These are phyloP conservation scores for Mycena polygramma DNA, from an alignment of 768 basidiomycete species.

Conservation along the genomic window DNA sequence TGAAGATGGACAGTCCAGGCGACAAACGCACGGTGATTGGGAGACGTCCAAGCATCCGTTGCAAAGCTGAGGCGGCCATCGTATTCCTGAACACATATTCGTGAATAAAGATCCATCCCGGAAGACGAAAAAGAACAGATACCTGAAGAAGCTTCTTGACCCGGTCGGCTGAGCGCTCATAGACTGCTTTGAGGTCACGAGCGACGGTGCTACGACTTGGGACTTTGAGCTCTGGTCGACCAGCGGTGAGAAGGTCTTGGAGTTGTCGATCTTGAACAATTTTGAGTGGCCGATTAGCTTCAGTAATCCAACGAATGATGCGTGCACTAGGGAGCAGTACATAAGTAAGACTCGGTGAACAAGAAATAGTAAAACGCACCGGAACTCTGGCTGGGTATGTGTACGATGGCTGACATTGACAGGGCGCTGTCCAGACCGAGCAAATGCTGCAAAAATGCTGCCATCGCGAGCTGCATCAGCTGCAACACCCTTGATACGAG, in stretches of 20 bases:
- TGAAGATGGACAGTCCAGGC: conserved; percentile 43
- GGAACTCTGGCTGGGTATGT: background rate
- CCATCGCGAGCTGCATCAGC: background rate
- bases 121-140: background rate
- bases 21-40: conserved; percentile 48
- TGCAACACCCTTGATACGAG: background rate
- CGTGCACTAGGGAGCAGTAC: background rate
- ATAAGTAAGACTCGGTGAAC: background rate
- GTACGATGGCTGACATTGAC: no score
- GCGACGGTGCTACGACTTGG: background rate
- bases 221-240: background rate
- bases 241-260: background rate
- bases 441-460: background rate
- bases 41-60: conserved; percentile 50
- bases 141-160: background rate
- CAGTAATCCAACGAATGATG: background rate
- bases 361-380: background rate
- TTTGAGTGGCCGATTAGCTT: background rate
- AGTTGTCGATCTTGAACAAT: background rate
- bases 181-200: background rate
- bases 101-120: background rate
- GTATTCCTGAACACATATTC: background rate
- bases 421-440: background rate
- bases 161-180: background rate
- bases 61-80: conserved; percentile 42